These are phyloP conservation scores for Casuarina glauca DNA, from an alignment of 306 rosid species.

Conservation along the genomic window DNA sequence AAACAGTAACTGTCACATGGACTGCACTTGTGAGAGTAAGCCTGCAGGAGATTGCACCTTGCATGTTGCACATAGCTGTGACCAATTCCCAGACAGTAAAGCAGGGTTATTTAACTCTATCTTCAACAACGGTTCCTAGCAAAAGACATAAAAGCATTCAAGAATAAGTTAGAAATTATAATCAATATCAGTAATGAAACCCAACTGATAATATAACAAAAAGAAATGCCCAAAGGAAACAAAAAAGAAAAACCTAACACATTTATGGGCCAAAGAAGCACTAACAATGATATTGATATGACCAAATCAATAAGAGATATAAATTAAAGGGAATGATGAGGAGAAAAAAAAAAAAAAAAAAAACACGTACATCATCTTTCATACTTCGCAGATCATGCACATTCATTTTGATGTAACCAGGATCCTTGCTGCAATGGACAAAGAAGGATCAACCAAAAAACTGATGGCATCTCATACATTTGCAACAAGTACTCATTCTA, in stretches of 20 bases:
- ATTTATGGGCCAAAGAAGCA: conserved; percentile 7
- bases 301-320: not conserved
- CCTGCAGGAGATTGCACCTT: conserved; percentile 60
- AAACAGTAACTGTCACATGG: conserved; percentile 4
- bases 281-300: not conserved
- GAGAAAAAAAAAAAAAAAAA: not conserved
- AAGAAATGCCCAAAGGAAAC: conserved; percentile 2
- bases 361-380: conserved; percentile 82
- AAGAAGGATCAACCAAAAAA: conserved; percentile 21
- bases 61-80: conserved; percentile 81
- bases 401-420: conserved; percentile 81
- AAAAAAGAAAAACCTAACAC: conserved; percentile 1
- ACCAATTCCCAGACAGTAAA: conserved; percentile 91
- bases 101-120: conserved; percentile 90
- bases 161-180: conserved; percentile 25
- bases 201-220: conserved; percentile 2
- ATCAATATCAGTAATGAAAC: not conserved
- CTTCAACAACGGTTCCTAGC: conserved; percentile 90
- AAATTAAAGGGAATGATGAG: conserved; percentile 1
- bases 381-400: conserved; percentile 57
- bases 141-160: conserved; percentile 16
- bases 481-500: conserved; percentile 12
- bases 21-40: not conserved
- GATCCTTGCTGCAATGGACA: conserved; percentile 80
- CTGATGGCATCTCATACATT: conserved; percentile 16